Evolutionary conservation across 306 rosid species (phyloP).

Genomic region (Cucumis cinereus): DNA sequence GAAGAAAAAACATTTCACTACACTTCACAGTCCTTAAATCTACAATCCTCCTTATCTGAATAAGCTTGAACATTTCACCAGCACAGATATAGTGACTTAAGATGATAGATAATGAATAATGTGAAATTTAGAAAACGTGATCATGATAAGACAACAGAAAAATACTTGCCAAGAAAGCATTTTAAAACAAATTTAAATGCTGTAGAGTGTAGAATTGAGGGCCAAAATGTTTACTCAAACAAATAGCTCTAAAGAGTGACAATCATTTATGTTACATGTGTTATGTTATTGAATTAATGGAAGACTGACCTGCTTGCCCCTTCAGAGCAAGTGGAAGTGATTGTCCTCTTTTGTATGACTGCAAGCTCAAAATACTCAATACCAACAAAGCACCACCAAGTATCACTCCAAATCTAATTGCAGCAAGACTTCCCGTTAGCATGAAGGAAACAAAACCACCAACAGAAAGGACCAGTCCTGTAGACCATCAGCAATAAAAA

Average conservation of each 20-base stretch:
- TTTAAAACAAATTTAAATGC: background rate
- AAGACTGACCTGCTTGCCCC: slow-evolving; percentile 73
- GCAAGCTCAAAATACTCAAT: slow-evolving; percentile 62
- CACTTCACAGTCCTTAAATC: background rate
- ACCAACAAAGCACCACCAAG: slow-evolving; percentile 67
- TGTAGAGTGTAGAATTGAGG: background rate
- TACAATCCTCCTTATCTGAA: background rate
- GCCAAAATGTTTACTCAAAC: background rate
- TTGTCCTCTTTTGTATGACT: slow-evolving; percentile 47
- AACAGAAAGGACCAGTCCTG: slow-evolving; percentile 69
- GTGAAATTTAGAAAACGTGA: background rate
- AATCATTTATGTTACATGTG: background rate
- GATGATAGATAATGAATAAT: background rate
- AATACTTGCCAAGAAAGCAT: background rate
- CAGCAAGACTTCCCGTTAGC: slow-evolving; percentile 65
- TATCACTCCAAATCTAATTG: slow-evolving; percentile 86
- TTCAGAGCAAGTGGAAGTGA: slow-evolving; percentile 46
- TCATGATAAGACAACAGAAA: background rate
- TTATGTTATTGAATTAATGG: background rate
- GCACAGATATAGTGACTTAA: background rate
- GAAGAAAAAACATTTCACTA: background rate
- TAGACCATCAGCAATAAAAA: slow-evolving; percentile 15
- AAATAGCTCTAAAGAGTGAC: background rate
- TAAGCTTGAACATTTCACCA: background rate
- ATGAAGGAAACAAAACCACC: slow-evolving; percentile 91